Conservation (phyloP, 208 protist species). For the Acanthamoeba castellanii region DNA sequence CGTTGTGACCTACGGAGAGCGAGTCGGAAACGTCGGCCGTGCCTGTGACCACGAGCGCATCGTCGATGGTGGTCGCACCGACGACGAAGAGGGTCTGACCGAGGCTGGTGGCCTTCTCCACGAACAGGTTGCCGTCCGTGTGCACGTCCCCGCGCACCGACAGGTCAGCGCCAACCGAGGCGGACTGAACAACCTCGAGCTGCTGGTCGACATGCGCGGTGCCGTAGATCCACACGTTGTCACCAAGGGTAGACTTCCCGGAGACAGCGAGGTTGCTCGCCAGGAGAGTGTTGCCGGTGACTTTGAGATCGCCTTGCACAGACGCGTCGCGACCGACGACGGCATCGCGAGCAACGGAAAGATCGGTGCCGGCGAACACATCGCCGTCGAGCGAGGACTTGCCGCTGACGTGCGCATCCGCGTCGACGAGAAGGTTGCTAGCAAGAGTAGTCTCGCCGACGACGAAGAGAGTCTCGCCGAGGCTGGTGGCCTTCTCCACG, state of each 20-base stretch:
- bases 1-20: neutral
- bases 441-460: neutral
- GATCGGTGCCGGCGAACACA: neutral
- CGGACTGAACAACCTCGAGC: neutral
- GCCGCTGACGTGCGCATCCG: neutral
- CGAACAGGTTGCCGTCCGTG: neutral
- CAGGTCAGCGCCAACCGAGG: neutral
- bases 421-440: neutral
- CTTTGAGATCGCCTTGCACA: neutral
- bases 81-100: neutral
- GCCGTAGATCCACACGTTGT: neutral
- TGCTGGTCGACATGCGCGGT: neutral
- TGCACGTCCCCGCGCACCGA: neutral
- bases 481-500: constrained; percentile 31
- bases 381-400: neutral
- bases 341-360: neutral
- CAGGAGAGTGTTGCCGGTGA: neutral
- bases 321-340: neutral
- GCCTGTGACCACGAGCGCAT: neutral
- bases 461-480: neutral
- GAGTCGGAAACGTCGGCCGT: neutral
- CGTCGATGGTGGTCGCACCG: neutral
- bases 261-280: neutral
- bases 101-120: constrained; percentile 41
- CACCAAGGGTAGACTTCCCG: neutral